Evolutionary conservation across 2,329 filamentous ascomycete species (phyloP), one percentile per base, ranked within the genome.

Genomic region (Sporothrix sp.): DNA sequence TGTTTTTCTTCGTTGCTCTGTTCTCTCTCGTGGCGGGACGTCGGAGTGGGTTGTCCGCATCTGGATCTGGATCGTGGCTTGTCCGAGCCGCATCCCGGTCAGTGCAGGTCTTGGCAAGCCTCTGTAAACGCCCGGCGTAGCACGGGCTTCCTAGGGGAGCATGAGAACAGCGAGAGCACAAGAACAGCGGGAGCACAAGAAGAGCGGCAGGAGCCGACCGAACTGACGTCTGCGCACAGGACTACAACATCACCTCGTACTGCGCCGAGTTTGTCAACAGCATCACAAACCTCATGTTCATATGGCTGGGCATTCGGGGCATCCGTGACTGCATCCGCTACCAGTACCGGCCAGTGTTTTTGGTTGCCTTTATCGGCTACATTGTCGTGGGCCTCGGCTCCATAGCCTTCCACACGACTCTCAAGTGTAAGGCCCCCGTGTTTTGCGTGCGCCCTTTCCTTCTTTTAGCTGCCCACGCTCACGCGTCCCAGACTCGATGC

Each of bases 211-310:
- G n/a, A n/a, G n/a, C 21, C 8, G 13, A 14, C 37, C 28, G 28
- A 30, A 30, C 9, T 30, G 7, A 30, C 7, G 28, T 8, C 21
- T 38, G 20, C 11, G 23, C 8, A 18, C 46, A 65, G 64, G 64
- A 65, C 46, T 66, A 68, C 58, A 67, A 65, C 52, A 63, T 68
- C 52, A 65, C 62, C 3, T 58, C 56, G 13, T 68, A 67, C 57
- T 64, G 62, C 47, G 65, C 65, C 35, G 65, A 66, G 56, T 55
- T 65, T 18, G 60, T 68, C 53, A 68, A 86, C 67, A 86, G 87
- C 3, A 60, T 90, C 28, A 95, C 88, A 30, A 95, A 95, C 64
- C 64, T 85, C 3, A 70, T 93, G 21, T 95, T 95, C 66, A 73
- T 95, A 59, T 85, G 76, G 65, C 76, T 95, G 18, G 87, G 87